These are phyloP conservation scores for Exophiala xenobiotica DNA, from an alignment of 2,329 filamentous ascomycete species.

Conservation along the genomic window DNA sequence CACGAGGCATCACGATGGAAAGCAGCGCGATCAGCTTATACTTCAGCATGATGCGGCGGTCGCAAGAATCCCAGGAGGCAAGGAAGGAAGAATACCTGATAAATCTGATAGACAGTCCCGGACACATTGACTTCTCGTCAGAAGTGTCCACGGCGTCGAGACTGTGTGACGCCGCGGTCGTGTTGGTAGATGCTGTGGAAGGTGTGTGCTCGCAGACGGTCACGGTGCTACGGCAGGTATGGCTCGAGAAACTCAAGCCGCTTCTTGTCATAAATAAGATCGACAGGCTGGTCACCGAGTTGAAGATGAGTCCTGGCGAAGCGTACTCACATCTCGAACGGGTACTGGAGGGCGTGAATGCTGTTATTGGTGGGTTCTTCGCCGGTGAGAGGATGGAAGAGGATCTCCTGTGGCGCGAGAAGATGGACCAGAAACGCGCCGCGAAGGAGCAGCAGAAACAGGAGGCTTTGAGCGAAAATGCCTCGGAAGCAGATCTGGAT, in stretches of 20 bases:
- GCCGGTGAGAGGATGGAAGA: constrained; percentile 98
- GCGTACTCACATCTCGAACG: constrained; percentile 87
- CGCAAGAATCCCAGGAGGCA: constrained; percentile 61
- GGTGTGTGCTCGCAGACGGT: constrained; percentile 98
- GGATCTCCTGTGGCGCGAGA: constrained; percentile 91
- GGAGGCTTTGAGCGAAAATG: constrained; percentile 31
- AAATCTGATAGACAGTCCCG: constrained; percentile 96
- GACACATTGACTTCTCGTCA: constrained; percentile 97
- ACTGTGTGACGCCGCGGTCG: constrained; percentile 89
- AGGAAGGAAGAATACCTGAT: constrained; percentile 87
- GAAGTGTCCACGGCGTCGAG: constrained; percentile 95
- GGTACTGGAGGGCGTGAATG: constrained; percentile 92
- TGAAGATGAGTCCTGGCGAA: constrained; percentile 88
- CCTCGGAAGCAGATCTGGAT: constrained; percentile 45
- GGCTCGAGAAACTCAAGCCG: constrained; percentile 93
- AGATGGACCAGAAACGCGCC: constrained; percentile 77
- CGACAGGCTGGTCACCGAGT: constrained; percentile 87
- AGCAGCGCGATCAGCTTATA: constrained; percentile 95
- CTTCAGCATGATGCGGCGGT: constrained; percentile 83
- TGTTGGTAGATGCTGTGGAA: constrained; percentile 94
- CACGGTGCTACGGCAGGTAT: constrained; percentile 89
- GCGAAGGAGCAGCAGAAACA: constrained; percentile 56
- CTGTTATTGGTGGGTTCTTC: constrained; percentile 95
- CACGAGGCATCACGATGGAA: constrained; percentile 98
- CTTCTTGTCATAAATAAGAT: constrained; percentile 98